Base-by-base conservation (phyloP, 2,329 filamentous ascomycete species). In the Aureobasidium subglaciale region DNA sequence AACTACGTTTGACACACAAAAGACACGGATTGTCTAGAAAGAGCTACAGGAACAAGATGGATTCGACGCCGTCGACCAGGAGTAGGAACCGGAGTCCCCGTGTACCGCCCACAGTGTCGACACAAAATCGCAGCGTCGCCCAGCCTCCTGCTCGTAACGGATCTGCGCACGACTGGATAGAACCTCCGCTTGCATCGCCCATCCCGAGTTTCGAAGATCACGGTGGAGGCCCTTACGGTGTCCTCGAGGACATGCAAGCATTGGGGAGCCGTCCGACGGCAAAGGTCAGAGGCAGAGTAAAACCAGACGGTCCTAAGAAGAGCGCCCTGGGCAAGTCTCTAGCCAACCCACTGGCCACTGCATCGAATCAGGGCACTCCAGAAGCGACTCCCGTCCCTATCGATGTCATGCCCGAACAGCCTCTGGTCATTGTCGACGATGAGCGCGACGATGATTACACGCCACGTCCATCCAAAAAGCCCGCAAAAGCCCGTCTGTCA, bases 211-310 rank as follows among this genome's bases (percentile, higher is more conserved):
- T 86, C 67, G 83, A 88, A 74, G 89, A 95, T 62, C 76, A 81
- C 67, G 87, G 87, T 41, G 79, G 93, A 62, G 76, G 86, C 64
- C 79, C 86, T 46, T 82, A 84, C 68, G 88, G 88, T 60, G 87
- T 95, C 16, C 76, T 95, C 57, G 85, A 88, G 70, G 85, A 85
- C 64, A 95, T 95, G 90, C 85, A 84, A 53, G 85, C 90, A 24
- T 74, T 96, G 56, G 90, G 90, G 37, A 79, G 84, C 55, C 77
- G 84, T 62, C 90, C 90, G 11, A 78, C 78, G 20, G 72, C 78
- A 45, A 79, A 82, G 67, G 75, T 84, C 61, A 82, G 83, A 72
- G 74, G 75, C 59, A 76, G 78, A 61, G 68, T 78, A 57, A 79
- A 75, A 64, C 67, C 68, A 27, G 48, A 56, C n/a, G 70, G 69